Base-by-base conservation (phyloP, 225 moss, liverwort and hornwort species). In the Physcomitrium patens region DNA sequence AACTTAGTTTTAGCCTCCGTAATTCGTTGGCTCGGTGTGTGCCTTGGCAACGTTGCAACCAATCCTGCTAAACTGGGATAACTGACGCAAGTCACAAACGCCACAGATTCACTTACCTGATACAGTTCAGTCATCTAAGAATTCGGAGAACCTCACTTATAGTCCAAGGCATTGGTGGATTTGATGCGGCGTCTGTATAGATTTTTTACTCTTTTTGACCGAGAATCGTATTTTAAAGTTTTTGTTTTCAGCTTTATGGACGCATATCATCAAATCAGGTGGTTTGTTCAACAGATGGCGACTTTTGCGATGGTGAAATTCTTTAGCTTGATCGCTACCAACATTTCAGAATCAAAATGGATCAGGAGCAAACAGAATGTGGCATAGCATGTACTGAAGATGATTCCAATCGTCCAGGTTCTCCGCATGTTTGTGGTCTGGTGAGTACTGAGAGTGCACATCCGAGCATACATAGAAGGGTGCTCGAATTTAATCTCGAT, bases 281-380 rank as follows among this genome's bases (percentile, higher is more conserved):
- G 54, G 27, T n/a, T 78, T 58, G 56, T 71, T 77, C 67, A 59
- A 77, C 80, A 94, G 94, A 91, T 94, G 86, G 92, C 92, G 45
- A 94, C 94, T 11, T 77, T 94, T 19, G 92, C 89, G 17, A 52
- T 92, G 69, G 89, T 82, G 41, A 89, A 85, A 73, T 77, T 88
- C 77, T 68, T 92, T 48, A 68, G 87, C n/a, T 65, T 94, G 64
- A 67, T 92, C 37, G 87, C 87, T 60, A 79, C 37, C 59, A 77
- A 82, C 61, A 77, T 87, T 20, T 92, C 94, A 0, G 70, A 84
- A 16, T 78, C 90, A 5, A 83, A 91, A 65, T 92, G 86, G 86
- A 65, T 92, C 18, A 89, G 92, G 41, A 46, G 70, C 46, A 94
- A 91, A 78, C 24, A 89, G 56, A 92, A 92, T 79, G 68, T 87